Base-by-base conservation (phyloP, 2,329 filamentous ascomycete genomes). In the Colletotrichum sidae region DNA sequence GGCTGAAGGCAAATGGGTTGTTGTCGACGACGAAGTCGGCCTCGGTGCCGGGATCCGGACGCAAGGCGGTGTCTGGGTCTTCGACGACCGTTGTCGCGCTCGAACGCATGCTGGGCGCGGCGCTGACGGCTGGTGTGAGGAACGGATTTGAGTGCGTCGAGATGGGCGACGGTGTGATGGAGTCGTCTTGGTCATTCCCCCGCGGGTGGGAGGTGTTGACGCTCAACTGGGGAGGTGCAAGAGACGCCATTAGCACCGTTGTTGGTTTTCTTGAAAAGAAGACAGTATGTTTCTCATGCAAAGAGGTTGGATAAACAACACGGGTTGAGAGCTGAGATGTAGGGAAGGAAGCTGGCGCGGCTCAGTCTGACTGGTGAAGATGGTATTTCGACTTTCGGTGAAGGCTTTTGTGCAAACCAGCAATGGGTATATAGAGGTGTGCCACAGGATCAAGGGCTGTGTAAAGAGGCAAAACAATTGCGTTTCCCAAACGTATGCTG, bases 1-100 rank as follows among this genome's bases (percentile, higher is more conserved):
- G 90, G 1, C 88, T 86, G 71, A 91, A 93, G 4, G 90, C 91
- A 69, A 93, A 94, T 49, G 86, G 88, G 74, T 92, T 93, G 73
- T 92, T 93, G 69, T 90, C 81, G 53, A 90, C 83, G 9, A 91
- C 85, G 70, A 93, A 94, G 70, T 92, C 90, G 6, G 78, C 82
- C 76, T 93, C 90, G 0, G 87, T 89, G 4, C 90, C 90, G 4
- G 89, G 90, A 74, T 93, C 91, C 1, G 91, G 89, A 50, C 80
- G 82, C 8, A 92, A 79, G 4, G 88, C 88, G 57, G 90, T 53
- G 66, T 88, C 80, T 8, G 67, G 56, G 37, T 73, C 73, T 13
- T 72, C 67, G 38, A 61, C 60, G 15, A 69, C 51, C 35, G 53
- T 50, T 15, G 65, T 65, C 8, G 51, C 49, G 47, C 58, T 62